Base-by-base conservation (phyloP, 345 rosid genomes). In the Eucalyptus cloeziana region DNA sequence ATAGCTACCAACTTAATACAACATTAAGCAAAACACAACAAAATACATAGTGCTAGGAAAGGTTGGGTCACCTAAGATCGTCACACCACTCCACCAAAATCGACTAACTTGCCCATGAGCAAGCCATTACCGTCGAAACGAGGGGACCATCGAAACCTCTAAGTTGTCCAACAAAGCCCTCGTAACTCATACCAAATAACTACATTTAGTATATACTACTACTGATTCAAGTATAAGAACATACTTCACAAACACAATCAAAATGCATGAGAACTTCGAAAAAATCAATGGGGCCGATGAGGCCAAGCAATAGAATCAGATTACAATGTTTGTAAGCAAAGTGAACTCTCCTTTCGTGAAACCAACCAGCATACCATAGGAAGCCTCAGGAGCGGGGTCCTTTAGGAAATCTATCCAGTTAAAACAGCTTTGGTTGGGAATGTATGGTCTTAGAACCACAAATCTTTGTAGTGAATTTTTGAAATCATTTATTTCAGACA, bases 71-170 rank as follows among this genome's bases (percentile, higher is more conserved):
- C 10, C 30, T 24, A 56, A 24, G 6, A 58, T 58, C 64, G 0
- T 25, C 30, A 58, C 13, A 10, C 64, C 64, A 21, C 25, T 54
- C 58, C 58, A 54, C 58, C 25, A 21, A 54, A 58, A 58, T 58
- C 3, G 14, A 58, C n/a, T 9, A 58, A n/a, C 64, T 24, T 5
- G n/a, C n/a, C 64, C 14, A 58, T 58, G 3, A 11, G 3, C 64
- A 25, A 24, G 64, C n/a, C 64, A 58, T 58, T 14, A 5, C 6
- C 0, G 14, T 58, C 0, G n/a, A 58, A 58, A 58, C 2, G 3
- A 25, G n/a, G 64, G 30, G 64, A 25, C 64, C 64, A 24, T 56
- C 30, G 1, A 56, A 24, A 25, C 64, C n/a, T 11, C n/a, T 11
- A 58, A 58, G 64, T 25, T 24, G 13, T 56, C 62, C 30, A 58